These are phyloP conservation scores for Pseudognaphalium luteoalbum DNA, from an alignment of 129 eudicot species.

Conservation along the genomic window DNA sequence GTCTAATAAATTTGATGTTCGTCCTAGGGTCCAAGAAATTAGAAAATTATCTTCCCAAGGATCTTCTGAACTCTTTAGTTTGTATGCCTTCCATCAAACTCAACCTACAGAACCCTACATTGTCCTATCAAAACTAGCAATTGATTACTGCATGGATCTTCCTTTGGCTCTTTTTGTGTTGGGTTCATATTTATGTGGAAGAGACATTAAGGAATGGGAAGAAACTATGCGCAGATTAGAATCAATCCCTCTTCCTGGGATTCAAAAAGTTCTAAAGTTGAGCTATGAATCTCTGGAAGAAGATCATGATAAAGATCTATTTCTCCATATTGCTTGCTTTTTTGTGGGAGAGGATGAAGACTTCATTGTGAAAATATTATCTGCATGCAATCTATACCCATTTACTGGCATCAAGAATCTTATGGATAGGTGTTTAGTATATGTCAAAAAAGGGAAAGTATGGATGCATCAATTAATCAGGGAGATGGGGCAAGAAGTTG, in stretches of 20 bases:
- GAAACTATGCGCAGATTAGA: constrained; percentile 16
- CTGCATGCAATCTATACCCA: neutral
- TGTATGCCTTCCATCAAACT: constrained; percentile 37
- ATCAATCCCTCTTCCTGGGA: constrained; percentile 10
- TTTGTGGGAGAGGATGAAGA: constrained; percentile 32
- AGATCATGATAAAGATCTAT: constrained; percentile 3
- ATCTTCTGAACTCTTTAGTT: constrained; percentile 34
- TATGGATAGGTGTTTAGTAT: constrained; percentile 15
- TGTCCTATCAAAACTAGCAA: neutral
- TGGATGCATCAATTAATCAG: constrained; percentile 28
- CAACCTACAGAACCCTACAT: constrained; percentile 25
- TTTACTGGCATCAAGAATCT: constrained; percentile 18
- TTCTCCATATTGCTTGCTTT: constrained; percentile 31
- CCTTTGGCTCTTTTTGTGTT: constrained; percentile 43
- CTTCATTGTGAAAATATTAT: constrained; percentile 5
- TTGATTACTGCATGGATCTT: constrained; percentile 31
- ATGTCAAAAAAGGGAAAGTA: neutral
- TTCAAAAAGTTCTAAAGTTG: constrained; percentile 8
- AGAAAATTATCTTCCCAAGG: neutral
- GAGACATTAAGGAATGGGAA: constrained; percentile 24
- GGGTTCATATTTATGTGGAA: constrained; percentile 14
- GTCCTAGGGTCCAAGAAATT: neutral
- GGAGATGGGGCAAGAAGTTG: constrained; percentile 36
- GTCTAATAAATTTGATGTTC: neutral
- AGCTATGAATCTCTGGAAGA: constrained; percentile 28